Conservation (phyloP, 2,329 filamentous ascomycete species). For the Didymella segeticola region DNA sequence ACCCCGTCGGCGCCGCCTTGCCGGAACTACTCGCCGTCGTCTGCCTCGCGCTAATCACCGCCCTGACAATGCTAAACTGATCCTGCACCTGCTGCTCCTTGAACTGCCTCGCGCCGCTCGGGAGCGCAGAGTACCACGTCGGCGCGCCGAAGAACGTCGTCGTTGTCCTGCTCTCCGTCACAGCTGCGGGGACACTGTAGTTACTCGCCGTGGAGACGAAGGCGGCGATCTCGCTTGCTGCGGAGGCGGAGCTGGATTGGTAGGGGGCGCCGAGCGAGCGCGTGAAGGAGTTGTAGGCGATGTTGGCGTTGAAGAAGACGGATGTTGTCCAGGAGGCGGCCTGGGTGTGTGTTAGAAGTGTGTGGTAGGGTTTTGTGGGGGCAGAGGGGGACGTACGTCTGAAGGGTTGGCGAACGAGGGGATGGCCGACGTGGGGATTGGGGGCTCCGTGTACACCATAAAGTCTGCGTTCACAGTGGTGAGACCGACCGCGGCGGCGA, state of each 20-base stretch:
- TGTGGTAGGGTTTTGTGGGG: background rate
- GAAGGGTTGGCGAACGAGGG: conserved; percentile 32
- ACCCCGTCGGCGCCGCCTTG: conserved; percentile 29
- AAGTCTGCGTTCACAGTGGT: conserved; percentile 34
- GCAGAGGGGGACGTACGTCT: conserved; percentile 20
- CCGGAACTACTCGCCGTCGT: conserved; percentile 26
- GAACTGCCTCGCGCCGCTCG: conserved; percentile 33
- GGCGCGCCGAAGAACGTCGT: conserved; percentile 36
- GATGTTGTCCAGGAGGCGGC: conserved; percentile 36
- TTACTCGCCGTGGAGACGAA: conserved; percentile 32
- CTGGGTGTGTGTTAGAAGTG: conserved; percentile 21
- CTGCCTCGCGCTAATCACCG: conserved; percentile 25
- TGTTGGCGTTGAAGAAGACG: conserved; percentile 34
- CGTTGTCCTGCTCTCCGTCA: conserved; percentile 29
- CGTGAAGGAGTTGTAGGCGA: conserved; percentile 33
- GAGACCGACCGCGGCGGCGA: conserved; percentile 24
- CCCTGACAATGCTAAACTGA: conserved; percentile 40
- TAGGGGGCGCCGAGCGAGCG: conserved; percentile 32
- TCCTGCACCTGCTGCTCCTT: conserved; percentile 42
- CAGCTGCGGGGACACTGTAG: conserved; percentile 36
- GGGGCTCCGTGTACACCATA: conserved; percentile 41
- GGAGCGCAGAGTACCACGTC: conserved; percentile 40
- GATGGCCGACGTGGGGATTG: conserved; percentile 37
- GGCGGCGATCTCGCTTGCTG: conserved; percentile 34
- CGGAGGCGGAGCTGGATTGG: conserved; percentile 35